Evolutionary conservation across 768 basidiomycete species (phyloP).

Genomic region (Russula sp.): DNA sequence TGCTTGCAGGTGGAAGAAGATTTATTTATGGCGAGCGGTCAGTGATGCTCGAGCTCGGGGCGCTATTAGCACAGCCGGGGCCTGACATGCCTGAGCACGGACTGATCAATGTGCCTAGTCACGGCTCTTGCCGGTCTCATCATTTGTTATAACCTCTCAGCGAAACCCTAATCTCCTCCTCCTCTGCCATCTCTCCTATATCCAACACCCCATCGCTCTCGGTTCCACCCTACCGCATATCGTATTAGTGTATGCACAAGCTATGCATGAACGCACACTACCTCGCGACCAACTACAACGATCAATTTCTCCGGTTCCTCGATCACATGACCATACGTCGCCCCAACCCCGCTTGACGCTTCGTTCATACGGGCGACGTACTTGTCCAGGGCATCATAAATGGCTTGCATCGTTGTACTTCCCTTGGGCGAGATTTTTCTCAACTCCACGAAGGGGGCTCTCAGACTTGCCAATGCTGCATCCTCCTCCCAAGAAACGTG

Average conservation of each 20-base stretch:
- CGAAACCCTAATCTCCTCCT: not conserved
- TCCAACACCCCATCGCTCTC: not conserved
- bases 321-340: constrained; percentile 17
- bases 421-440: constrained; percentile 6
- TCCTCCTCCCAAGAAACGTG: constrained; percentile 8
- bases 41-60: not conserved
- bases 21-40: not conserved
- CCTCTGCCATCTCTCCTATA: not conserved
- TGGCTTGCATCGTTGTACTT: not conserved
- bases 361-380: constrained; percentile 5
- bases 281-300: constrained; percentile 12
- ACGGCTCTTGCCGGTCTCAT: not conserved
- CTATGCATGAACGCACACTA: not conserved
- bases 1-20: not conserved
- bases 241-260: not conserved
- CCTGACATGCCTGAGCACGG: no score
- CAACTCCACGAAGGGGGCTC: constrained; percentile 15
- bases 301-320: constrained; percentile 12
- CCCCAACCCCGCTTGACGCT: not conserved
- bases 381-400: constrained; percentile 4
- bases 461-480: constrained; percentile 10
- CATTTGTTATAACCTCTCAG: not conserved
- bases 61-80: no score
- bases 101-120: not conserved
- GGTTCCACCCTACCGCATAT: not conserved